Conservation (phyloP, 345 rosid genomes). For the Dovyalis caffra region DNA sequence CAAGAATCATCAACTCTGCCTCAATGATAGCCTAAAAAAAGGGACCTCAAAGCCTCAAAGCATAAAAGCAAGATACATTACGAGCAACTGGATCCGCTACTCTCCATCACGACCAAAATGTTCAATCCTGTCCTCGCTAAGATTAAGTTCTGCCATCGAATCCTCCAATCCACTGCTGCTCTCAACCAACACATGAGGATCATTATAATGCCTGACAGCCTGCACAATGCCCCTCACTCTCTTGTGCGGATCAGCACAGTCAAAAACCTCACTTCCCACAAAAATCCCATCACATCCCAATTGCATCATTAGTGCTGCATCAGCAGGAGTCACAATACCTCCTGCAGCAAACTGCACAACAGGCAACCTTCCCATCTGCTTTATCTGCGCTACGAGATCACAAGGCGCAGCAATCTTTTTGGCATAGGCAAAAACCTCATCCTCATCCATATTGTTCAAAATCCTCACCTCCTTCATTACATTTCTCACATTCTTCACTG, state of each 20-base stretch:
- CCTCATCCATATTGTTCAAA: constrained; percentile 50
- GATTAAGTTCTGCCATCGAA: constrained; percentile 25
- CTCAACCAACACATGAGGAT: constrained; percentile 32
- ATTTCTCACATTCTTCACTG: constrained; percentile 48
- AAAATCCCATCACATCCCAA: constrained; percentile 43
- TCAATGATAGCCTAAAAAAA: background rate
- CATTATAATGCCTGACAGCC: constrained; percentile 38
- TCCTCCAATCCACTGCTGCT: constrained; percentile 28
- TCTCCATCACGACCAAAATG: constrained; percentile 20
- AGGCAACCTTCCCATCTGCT: constrained; percentile 42
- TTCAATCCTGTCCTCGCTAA: constrained; percentile 44
- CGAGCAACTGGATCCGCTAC: constrained; percentile 9
- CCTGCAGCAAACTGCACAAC: constrained; percentile 40
- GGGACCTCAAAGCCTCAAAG: constrained; percentile 1
- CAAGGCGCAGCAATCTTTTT: constrained; percentile 32
- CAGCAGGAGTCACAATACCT: constrained; percentile 41
- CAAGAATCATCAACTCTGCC: background rate
- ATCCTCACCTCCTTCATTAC: constrained; percentile 43
- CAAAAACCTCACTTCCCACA: constrained; percentile 31
- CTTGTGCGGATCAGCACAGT: constrained; percentile 28
- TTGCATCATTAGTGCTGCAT: constrained; percentile 47
- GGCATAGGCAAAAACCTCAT: constrained; percentile 36
- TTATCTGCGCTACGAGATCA: constrained; percentile 35
- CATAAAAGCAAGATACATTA: constrained; percentile 7
- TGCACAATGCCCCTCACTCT: constrained; percentile 32